Base-by-base conservation (phyloP, 176 grass and related monocot genomes). In the Carex parvula region DNA sequence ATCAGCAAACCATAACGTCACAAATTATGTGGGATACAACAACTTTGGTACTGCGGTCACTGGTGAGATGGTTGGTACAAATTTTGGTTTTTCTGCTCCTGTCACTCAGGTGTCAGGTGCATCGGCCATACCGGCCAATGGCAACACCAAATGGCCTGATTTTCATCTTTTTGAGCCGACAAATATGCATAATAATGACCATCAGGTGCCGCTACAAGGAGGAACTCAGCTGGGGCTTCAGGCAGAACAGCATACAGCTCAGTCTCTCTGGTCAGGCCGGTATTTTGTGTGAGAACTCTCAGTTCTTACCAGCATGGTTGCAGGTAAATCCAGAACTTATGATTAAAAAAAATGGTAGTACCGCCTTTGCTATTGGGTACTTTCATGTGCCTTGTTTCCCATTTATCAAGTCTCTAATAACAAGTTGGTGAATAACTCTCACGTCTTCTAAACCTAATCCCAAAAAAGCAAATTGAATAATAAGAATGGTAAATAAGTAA, bases 81-180 rank as follows among this genome's bases (percentile, higher is more conserved):
- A 79, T 77, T 80, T 79, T 87, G 86, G 88, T 77, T 94, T 91
- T 60, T 81, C 90, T 73, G 89, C 89, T 46, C 90, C 92, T 62
- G 89, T 80, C 30, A 89, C 85, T 29, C 93, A 90, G 60, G 78
- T 84, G 53, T 88, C 89, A 62, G 68, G 56, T 79, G 83, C 83
- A 60, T 84, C 86, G 11, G 10, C 48, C 32, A 62, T 76, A 75
- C 76, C 18, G 5, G 18, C 50, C 6, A 79, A 86, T 79, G 93
- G 90, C 64, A 90, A 78, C 53, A 78, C 62, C 84, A 81, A 82
- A 75, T 94, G 94, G 94, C 86, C 91, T 29, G 92, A 94, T 91
- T 94, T 98, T 78, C 87, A 93, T 62, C 95, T 89, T 84, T 98
- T 94, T 81, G 92, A 93, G 37, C 92, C 92, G 60, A 22, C 84